These are phyloP conservation scores for Panaeolus papilionaceus DNA, from an alignment of 768 basidiomycete genomes.

Conservation along the genomic window DNA sequence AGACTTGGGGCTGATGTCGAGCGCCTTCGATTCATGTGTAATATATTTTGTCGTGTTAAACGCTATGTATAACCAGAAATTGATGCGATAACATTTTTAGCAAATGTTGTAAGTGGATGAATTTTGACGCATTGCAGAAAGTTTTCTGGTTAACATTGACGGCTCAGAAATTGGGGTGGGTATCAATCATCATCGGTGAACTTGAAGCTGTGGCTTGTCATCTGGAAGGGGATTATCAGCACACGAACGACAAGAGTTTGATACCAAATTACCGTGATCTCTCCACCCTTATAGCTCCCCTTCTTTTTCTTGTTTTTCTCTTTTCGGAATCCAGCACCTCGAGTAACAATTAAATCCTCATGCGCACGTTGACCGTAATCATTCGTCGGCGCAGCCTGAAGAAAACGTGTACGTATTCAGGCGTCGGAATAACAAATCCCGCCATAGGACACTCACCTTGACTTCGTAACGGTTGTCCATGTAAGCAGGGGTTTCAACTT, in stretches of 20 bases:
- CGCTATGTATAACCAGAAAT: constrained; percentile 3
- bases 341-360: constrained; percentile 88
- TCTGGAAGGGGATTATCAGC: constrained; percentile 42
- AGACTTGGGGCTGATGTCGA: neutral
- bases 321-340: constrained; percentile 95
- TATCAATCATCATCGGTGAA: constrained; percentile 47
- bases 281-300: constrained; percentile 92
- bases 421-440: constrained; percentile 16
- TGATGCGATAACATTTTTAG: constrained; percentile 14
- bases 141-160: neutral
- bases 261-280: constrained; percentile 76
- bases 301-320: constrained; percentile 99
- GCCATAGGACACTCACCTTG: constrained; percentile 56
- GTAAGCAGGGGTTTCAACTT: constrained; percentile 33
- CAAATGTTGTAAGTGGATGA: neutral
- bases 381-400: constrained; percentile 63
- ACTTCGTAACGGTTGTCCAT: constrained; percentile 82
- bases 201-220: constrained; percentile 89
- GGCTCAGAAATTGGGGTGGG: neutral
- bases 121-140: neutral
- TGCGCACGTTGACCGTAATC: constrained; percentile 92
- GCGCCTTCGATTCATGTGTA: constrained; percentile 7
- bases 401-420: neutral
- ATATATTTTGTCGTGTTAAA: neutral
- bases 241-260: constrained; percentile 9